A percentile compares a stretch with the other conserved stretches of the same genome.
Conservation (phyloP, 2,329 filamentous ascomycete species). For the Sphaerulina musiva region DNA sequence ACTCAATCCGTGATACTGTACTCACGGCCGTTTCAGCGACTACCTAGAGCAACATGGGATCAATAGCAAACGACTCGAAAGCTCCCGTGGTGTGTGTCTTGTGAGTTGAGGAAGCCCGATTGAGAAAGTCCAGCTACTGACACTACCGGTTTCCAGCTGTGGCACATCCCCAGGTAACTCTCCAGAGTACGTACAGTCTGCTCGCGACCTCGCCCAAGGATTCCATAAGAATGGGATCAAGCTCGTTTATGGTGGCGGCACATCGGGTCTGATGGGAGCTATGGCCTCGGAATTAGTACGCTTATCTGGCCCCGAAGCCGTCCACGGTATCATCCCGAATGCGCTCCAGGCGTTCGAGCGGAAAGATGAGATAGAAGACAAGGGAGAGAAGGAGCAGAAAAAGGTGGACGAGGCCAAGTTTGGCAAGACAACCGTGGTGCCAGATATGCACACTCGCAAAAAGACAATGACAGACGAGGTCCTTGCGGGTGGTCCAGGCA, state of each 20-base stretch:
- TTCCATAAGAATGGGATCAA: conserved; percentile 72
- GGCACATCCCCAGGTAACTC: conserved; percentile 71
- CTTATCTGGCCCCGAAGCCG: conserved; percentile 68
- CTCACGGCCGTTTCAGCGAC: background rate
- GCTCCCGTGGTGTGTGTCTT: conserved; percentile 79
- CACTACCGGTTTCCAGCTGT: conserved; percentile 51
- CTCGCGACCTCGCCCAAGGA: conserved; percentile 63
- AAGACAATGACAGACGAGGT: conserved; percentile 87
- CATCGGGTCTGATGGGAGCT: conserved; percentile 91
- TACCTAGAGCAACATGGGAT: conserved; percentile 2
- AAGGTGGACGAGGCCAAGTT: conserved; percentile 61
- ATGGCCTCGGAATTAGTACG: conserved; percentile 79
- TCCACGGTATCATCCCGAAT: conserved; percentile 88
- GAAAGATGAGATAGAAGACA: conserved; percentile 35
- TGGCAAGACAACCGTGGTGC: conserved; percentile 81
- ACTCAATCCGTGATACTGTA: background rate
- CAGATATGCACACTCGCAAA: conserved; percentile 95
- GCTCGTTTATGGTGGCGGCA: conserved; percentile 91
- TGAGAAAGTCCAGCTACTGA: background rate
- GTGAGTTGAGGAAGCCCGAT: conserved; percentile 37
- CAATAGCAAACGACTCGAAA: conserved; percentile 25
- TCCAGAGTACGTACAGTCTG: conserved; percentile 68
- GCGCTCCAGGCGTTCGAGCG: conserved; percentile 55
- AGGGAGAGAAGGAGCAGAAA: conserved; percentile 28
- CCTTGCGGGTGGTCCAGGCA: conserved; percentile 70